Percentiles rank a stretch among this genome's conserved stretches.
These are phyloP conservation scores for Ogataea parapolymorpha DNA, from an alignment of 805 yeast genomes.

Conservation along the genomic window DNA sequence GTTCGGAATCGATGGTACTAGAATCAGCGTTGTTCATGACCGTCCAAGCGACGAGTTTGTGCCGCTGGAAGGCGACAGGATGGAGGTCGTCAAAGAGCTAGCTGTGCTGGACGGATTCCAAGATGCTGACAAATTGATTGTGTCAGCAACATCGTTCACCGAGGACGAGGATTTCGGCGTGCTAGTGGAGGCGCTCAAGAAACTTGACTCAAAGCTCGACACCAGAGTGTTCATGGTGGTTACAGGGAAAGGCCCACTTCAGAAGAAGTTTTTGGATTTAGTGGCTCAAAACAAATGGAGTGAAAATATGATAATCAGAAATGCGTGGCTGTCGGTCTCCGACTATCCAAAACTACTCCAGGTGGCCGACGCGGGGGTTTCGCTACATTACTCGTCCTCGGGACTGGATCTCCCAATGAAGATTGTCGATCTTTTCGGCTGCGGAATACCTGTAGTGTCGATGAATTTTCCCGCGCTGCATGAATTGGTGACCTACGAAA, in stretches of 20 bases:
- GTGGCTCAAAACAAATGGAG: constrained; percentile 33
- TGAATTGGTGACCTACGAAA: constrained; percentile 70
- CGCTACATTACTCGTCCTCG: constrained; percentile 86
- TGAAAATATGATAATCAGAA: constrained; percentile 50
- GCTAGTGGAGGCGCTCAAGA: constrained; percentile 62
- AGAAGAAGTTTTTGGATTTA: constrained; percentile 38
- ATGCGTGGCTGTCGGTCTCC: constrained; percentile 73
- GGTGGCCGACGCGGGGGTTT: constrained; percentile 82
- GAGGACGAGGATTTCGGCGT: constrained; percentile 87
- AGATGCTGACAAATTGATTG: constrained; percentile 55
- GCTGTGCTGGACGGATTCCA: constrained; percentile 31
- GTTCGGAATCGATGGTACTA: constrained; percentile 49
- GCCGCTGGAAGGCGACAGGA: constrained; percentile 41
- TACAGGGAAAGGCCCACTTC: constrained; percentile 96
- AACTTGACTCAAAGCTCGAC: constrained; percentile 44
- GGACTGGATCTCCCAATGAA: constrained; percentile 98
- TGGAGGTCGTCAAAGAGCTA: constrained; percentile 32
- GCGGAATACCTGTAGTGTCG: constrained; percentile 88
- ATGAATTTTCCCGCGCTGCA: constrained; percentile 70
- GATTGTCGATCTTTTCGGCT: constrained; percentile 92
- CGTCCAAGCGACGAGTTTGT: constrained; percentile 72
- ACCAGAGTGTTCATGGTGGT: constrained; percentile 64
- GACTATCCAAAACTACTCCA: constrained; percentile 77
- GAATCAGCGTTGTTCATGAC: constrained; percentile 71
- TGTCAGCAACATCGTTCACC: constrained; percentile 91